Evolutionary conservation across 2,329 filamentous ascomycete genomes (phyloP), one percentile per base, ranked within the genome.

Genomic region (Fusarium sp.): DNA sequence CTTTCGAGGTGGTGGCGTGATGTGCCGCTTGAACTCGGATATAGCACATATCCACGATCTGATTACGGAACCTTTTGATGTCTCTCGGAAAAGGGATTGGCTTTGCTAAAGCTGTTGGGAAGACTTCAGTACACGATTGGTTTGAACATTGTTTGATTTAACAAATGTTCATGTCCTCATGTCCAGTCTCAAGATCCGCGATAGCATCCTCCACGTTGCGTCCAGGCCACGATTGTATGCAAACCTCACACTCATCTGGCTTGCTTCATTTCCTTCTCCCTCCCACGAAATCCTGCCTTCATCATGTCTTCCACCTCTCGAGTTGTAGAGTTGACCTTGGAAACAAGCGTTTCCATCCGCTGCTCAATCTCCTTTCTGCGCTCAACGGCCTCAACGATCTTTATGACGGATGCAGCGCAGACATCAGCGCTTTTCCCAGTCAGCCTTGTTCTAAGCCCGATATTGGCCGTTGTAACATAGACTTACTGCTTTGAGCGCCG

Each of bases 261-360:
- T 17, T 66, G 35, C 25, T 63, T 74, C 4, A 79, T 65, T 20
- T 82, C 79, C 12, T 66, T 59, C 37, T 79, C 75, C 30, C 82
- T 75, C 0, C 78, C 79, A 8, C 63, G 58, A 52, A 80, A 82
- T 0, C 78, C 81, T 6, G 63, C 73, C 67, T 79, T 63, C 72
- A 83, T 80, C 75, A 80, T 79, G 0, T 63, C 73, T 47, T 83
- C 82, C 1, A 81, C 56, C 22, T 77, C 71, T 7, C 62, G 33
- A 27, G 78, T 71, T 9, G 20, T 62, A n/a, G 38, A 47, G 33
- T 79, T 59, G 37, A 79, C 59, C 27, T 69, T 71, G 17, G 33
- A 47, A 7, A 78, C 71, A 30, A 81, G 61, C n/a, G 75, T 66
- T 37, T 68, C 64, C 78, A 82, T 82, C 50, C 68, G 70, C 2